Conservation (phyloP, 345 rosid species). For the Linum usitatissimum region DNA sequence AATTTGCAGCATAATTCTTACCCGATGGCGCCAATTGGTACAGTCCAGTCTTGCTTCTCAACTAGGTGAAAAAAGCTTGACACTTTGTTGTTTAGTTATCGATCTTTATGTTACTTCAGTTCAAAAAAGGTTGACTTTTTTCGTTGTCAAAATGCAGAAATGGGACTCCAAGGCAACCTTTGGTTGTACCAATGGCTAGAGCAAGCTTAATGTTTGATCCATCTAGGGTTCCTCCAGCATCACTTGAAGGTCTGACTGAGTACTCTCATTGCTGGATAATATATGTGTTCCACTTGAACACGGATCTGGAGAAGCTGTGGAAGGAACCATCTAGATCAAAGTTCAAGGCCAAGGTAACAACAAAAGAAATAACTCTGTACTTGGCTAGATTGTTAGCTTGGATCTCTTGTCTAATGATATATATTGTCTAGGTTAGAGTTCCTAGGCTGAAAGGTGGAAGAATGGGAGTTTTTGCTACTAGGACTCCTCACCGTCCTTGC, state of each 20-base stretch:
- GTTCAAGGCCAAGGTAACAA: slow-evolving; percentile 83
- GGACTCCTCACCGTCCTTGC: slow-evolving; percentile 87
- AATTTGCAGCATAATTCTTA: slow-evolving; percentile 34
- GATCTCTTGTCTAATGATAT: slow-evolving; percentile 17
- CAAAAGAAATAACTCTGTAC: not conserved
- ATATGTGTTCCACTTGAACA: slow-evolving; percentile 85
- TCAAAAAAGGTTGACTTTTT: not conserved
- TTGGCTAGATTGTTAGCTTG: not conserved
- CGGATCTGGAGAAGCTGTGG: slow-evolving; percentile 87
- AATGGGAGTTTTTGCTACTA: slow-evolving; percentile 82
- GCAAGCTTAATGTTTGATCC: slow-evolving; percentile 60
- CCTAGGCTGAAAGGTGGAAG: slow-evolving; percentile 76
- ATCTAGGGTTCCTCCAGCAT: slow-evolving; percentile 78
- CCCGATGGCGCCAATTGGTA: slow-evolving; percentile 72
- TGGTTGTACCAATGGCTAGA: slow-evolving; percentile 78
- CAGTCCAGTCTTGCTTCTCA: slow-evolving; percentile 74
- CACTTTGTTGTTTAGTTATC: not conserved
- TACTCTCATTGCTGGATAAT: slow-evolving; percentile 94
- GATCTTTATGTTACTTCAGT: not conserved
- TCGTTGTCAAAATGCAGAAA: slow-evolving; percentile 31
- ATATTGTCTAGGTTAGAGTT: slow-evolving; percentile 67
- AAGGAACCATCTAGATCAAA: slow-evolving; percentile 76
- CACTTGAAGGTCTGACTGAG: slow-evolving; percentile 78
- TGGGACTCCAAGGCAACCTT: slow-evolving; percentile 90
- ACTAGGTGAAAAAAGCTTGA: slow-evolving; percentile 28